Evolutionary conservation across 192 early-diverging fungal species (phyloP).

Genomic region (Geranomyces michiganensis): DNA sequence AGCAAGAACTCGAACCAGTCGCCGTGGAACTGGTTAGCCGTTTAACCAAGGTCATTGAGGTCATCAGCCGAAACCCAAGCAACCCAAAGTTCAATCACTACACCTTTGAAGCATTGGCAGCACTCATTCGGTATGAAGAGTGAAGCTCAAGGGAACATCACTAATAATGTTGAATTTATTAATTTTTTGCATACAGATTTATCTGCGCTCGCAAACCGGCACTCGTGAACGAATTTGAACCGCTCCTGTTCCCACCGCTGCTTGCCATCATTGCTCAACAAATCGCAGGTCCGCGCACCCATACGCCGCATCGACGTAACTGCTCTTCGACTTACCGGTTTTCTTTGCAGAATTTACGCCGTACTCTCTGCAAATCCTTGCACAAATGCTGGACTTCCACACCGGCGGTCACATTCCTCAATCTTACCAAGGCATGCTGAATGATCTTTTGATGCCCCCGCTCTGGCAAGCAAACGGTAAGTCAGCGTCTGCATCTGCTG

Average conservation of each 20-base stretch:
- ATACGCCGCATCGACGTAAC: not conserved
- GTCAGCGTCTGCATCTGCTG: not conserved
- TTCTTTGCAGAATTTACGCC: slow-evolving; percentile 95
- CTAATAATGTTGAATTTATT: not conserved
- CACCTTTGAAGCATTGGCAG: slow-evolving; percentile 90
- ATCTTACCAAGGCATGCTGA: slow-evolving; percentile 73
- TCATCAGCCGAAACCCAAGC: slow-evolving; percentile 91
- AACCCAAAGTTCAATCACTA: slow-evolving; percentile 99
- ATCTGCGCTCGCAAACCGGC: slow-evolving; percentile 72
- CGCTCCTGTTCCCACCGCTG: slow-evolving; percentile 85
- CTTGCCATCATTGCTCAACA: slow-evolving; percentile 82
- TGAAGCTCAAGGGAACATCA: no score
- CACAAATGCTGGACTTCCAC: slow-evolving; percentile 85
- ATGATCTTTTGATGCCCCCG: slow-evolving; percentile 77
- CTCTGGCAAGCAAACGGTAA: slow-evolving; percentile 85
- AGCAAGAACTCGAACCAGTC: slow-evolving; percentile 72
- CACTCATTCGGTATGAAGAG: slow-evolving; percentile 66
- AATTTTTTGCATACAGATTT: slow-evolving; percentile 56
- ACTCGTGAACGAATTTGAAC: slow-evolving; percentile 81
- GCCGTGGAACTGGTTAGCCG: slow-evolving; percentile 73
- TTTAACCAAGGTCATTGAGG: slow-evolving; percentile 76
- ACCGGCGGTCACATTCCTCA: slow-evolving; percentile 62
- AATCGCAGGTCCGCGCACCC: slow-evolving; percentile 41
- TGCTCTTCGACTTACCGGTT: no score
- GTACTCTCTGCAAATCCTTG: slow-evolving; percentile 95